A percentile compares a stretch with the other conserved stretches of the same genome.
Evolutionary conservation across 345 rosid genomes (phyloP).

Genomic region (Gossypioides kirkii): DNA sequence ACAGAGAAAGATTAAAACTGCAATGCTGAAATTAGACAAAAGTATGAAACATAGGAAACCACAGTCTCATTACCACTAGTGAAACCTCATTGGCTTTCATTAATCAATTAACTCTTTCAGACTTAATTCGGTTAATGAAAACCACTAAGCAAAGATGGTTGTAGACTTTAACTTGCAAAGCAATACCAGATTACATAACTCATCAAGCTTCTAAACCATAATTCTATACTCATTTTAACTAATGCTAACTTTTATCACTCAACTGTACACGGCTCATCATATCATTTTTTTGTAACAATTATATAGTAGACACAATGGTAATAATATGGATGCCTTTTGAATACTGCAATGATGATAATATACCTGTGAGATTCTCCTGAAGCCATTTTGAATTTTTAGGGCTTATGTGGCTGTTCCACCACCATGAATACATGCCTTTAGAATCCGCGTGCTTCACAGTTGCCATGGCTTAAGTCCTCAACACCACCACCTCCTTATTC

Average conservation of each 20-base stretch:
- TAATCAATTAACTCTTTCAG: neutral
- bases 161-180: no score
- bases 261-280: neutral
- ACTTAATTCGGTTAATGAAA: neutral
- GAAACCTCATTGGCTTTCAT: neutral
- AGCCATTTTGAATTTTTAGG: constrained; percentile 99
- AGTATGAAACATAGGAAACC: neutral
- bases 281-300: neutral
- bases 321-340: neutral
- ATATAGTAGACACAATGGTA: neutral
- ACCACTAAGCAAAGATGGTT: neutral
- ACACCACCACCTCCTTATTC: constrained; percentile 16
- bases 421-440: constrained; percentile 86
- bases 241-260: neutral
- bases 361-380: constrained; percentile 93
- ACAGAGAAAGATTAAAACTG: neutral
- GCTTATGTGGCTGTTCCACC: constrained; percentile 98
- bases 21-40: neutral
- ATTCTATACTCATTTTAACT: neutral
- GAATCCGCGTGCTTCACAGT: constrained; percentile 33
- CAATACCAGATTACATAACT: neutral
- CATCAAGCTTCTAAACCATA: neutral
- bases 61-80: neutral
- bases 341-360: neutral
- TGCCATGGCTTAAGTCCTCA: constrained; percentile 43